Percentiles rank a stretch among this genome's conserved stretches.
Evolutionary conservation across 1,284 basidiomycete genomes (phyloP).

Genomic region (Rhodotorula sp.): DNA sequence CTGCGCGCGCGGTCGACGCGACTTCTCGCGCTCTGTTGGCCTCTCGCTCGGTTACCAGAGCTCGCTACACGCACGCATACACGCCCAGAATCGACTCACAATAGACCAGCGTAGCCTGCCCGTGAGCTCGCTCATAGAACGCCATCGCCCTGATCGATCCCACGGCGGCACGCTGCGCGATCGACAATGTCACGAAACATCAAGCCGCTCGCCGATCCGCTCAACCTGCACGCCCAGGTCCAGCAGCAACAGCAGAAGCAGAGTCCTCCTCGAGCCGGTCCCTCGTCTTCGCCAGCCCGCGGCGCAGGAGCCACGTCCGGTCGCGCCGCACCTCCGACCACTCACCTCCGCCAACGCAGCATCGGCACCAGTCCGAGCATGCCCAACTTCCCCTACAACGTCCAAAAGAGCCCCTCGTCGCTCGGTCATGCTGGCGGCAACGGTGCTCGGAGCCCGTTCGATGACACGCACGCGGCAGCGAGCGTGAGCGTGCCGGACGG

Average conservation of each 20-base stretch:
- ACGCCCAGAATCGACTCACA: too few species aligned
- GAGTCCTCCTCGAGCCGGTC: neutral
- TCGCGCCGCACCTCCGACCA: neutral
- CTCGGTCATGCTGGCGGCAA: neutral
- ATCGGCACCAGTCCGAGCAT: slow-evolving; percentile 2
- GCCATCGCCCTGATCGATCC: too few species aligned
- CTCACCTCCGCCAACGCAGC: slow-evolving; percentile 22
- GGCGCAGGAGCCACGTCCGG: neutral
- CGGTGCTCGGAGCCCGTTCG: slow-evolving; percentile 16
- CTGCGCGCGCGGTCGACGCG: too few species aligned
- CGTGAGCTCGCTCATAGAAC: too few species aligned
- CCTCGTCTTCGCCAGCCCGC: neutral
- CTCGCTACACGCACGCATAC: too few species aligned
- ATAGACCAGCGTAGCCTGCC: too few species aligned
- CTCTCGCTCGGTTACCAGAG: too few species aligned
- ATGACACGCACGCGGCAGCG: slow-evolving; percentile 10
- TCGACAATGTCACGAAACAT: neutral
- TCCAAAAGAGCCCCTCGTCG: neutral
- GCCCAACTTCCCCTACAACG: neutral
- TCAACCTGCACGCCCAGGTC: neutral
- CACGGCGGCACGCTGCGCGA: neutral
- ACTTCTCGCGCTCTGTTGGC: too few species aligned
- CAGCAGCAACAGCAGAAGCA: neutral
- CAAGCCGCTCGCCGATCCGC: neutral
- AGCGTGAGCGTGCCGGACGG: slow-evolving; percentile 5